Conservation (phyloP, 73 alveolate genomes). For the Paramecium caudatum region DNA sequence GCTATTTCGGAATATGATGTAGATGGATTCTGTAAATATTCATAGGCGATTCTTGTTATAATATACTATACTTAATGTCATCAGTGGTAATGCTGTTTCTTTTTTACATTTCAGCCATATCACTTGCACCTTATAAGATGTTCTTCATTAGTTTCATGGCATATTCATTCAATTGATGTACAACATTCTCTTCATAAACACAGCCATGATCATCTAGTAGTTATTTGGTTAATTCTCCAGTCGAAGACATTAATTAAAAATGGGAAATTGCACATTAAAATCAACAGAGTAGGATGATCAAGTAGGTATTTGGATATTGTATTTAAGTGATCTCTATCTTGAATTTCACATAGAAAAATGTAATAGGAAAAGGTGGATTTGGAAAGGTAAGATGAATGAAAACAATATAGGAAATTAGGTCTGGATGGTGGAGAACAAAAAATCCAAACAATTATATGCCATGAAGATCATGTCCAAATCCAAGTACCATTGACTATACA, state of each 20-base stretch:
- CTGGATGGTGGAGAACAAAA: slow-evolving; percentile 91
- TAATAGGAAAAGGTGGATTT: slow-evolving; percentile 78
- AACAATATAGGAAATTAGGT: slow-evolving; percentile 77
- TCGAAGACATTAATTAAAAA: slow-evolving; percentile 62
- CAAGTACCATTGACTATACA: neutral
- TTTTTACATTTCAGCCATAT: slow-evolving; percentile 48
- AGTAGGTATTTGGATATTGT: neutral
- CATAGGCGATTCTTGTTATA: slow-evolving; percentile 30
- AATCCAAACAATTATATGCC: slow-evolving; percentile 77
- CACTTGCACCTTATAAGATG: neutral
- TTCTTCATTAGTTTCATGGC: slow-evolving; percentile 55
- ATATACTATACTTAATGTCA: slow-evolving; percentile 35
- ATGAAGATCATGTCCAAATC: slow-evolving; percentile 83
- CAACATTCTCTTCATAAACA: slow-evolving; percentile 59
- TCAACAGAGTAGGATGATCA: slow-evolving; percentile 61
- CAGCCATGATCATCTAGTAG: slow-evolving; percentile 58
- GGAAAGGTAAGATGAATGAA: slow-evolving; percentile 70
- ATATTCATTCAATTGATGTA: slow-evolving; percentile 53
- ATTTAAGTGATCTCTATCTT: slow-evolving; percentile 67
- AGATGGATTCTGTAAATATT: slow-evolving; percentile 40
- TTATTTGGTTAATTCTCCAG: slow-evolving; percentile 55
- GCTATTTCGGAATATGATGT: neutral
- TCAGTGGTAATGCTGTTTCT: slow-evolving; percentile 43
- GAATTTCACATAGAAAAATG: slow-evolving; percentile 64
- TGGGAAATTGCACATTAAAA: slow-evolving; percentile 69